phyloP scores from a whole-genome alignment of 805 yeast species.

The Torulaspora indica region DNA sequence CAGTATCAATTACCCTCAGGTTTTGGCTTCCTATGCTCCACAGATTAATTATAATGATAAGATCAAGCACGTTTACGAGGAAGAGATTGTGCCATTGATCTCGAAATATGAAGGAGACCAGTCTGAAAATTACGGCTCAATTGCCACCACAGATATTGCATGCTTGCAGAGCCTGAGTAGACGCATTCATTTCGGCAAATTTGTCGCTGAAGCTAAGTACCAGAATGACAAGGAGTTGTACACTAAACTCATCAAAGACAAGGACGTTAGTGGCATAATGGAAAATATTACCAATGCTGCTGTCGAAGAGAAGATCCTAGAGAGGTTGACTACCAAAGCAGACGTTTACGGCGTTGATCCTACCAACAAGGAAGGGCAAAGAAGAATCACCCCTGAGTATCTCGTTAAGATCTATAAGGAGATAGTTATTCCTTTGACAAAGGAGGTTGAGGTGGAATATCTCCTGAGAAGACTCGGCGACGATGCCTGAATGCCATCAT shows the following conservation, averaged over 20 bases:
- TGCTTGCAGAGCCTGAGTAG: slow-evolving; percentile 83
- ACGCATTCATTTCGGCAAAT: slow-evolving; percentile 93
- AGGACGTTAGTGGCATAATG: slow-evolving; percentile 69
- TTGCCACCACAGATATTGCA: slow-evolving; percentile 79
- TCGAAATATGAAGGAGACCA: slow-evolving; percentile 68
- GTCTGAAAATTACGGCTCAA: slow-evolving; percentile 80
- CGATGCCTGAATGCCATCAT: not conserved
- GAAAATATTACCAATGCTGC: slow-evolving; percentile 78
- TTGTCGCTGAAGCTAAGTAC: slow-evolving; percentile 95
- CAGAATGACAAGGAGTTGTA: slow-evolving; percentile 59
- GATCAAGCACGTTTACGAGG: slow-evolving; percentile 63
- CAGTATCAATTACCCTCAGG: slow-evolving; percentile 67
- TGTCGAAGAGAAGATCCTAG: slow-evolving; percentile 79
- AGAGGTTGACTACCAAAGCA: slow-evolving; percentile 74
- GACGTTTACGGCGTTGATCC: slow-evolving; percentile 88
- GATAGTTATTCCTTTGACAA: slow-evolving; percentile 88
- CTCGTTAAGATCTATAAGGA: slow-evolving; percentile 81
- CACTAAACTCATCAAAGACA: slow-evolving; percentile 56
- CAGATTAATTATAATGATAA: slow-evolving; percentile 71
- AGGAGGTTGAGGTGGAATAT: slow-evolving; percentile 92
- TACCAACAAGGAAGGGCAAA: slow-evolving; percentile 62
- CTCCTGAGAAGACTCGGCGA: slow-evolving; percentile 70
- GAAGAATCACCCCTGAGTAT: slow-evolving; percentile 75
- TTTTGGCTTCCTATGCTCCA: slow-evolving; percentile 68
- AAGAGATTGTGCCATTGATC: slow-evolving; percentile 69